Evolutionary conservation across 2,329 filamentous ascomycete species (phyloP).

Genomic region (Bipolaris bicolor): DNA sequence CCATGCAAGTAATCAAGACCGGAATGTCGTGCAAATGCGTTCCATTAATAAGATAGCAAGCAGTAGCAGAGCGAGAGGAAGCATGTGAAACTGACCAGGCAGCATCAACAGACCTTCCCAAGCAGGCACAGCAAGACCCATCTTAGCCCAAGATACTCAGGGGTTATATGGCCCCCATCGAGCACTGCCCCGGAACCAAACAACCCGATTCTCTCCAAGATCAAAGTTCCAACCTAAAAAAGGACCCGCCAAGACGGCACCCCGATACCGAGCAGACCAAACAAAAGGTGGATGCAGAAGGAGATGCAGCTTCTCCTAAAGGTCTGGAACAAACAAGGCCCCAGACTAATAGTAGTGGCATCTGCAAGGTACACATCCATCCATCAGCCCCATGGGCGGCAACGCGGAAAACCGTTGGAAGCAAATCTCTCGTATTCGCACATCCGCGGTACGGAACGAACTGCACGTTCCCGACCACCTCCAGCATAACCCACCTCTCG

Average conservation of each 20-base stretch:
- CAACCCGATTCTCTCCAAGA: neutral
- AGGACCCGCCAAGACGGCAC: neutral
- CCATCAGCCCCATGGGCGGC: neutral
- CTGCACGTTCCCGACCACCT: too few species aligned
- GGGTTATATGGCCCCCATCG: neutral
- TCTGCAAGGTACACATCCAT: neutral
- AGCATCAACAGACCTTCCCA: neutral
- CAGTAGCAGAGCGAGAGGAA: neutral
- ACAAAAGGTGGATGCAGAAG: neutral
- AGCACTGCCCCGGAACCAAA: neutral
- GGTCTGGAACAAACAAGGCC: neutral
- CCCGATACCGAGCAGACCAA: neutral
- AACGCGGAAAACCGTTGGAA: neutral
- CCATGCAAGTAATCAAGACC: neutral
- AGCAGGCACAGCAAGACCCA: neutral
- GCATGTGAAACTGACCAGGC: neutral
- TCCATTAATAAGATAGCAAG: neutral
- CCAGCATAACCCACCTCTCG: too few species aligned
- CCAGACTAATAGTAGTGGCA: neutral
- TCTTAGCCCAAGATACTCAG: neutral
- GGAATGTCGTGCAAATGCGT: neutral
- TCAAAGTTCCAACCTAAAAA: neutral
- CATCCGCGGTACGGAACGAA: neutral
- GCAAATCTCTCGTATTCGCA: neutral
- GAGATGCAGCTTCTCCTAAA: neutral